Evolutionary conservation across 177 flowering plant genomes (phyloP).

Genomic region (Vitis hybrid): DNA sequence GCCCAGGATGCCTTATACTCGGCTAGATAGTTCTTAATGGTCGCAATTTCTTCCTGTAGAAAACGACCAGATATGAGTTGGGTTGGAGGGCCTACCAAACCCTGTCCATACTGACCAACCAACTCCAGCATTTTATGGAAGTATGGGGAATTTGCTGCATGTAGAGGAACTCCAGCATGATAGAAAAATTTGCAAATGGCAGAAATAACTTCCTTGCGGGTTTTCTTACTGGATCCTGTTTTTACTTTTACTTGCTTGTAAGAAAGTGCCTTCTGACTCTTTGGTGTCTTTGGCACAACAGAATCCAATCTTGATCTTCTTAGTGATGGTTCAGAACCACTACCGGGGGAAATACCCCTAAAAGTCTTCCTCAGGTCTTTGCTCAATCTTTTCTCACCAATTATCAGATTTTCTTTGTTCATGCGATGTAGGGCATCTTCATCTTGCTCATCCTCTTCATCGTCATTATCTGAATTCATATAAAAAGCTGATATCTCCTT

Average conservation of each 20-base stretch:
- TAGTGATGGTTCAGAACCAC: slow-evolving; percentile 35
- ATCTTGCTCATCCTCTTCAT: slow-evolving; percentile 56
- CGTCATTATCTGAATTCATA: slow-evolving; percentile 59
- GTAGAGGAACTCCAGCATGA: slow-evolving; percentile 76
- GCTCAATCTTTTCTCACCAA: slow-evolving; percentile 42
- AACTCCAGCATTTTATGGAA: slow-evolving; percentile 86
- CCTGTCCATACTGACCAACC: slow-evolving; percentile 79
- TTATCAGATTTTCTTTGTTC: slow-evolving; percentile 34
- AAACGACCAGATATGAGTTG: slow-evolving; percentile 61
- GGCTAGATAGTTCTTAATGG: slow-evolving; percentile 46
- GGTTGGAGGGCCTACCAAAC: slow-evolving; percentile 56
- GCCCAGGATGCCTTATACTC: slow-evolving; percentile 79
- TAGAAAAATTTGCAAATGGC: slow-evolving; percentile 86
- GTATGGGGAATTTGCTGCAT: slow-evolving; percentile 71
- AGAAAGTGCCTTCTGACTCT: slow-evolving; percentile 27
- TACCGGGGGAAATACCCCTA: slow-evolving; percentile 41
- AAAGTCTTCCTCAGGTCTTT: slow-evolving; percentile 39
- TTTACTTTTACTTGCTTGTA: slow-evolving; percentile 39
- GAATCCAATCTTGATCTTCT: slow-evolving; percentile 63
- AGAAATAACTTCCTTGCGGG: slow-evolving; percentile 66
- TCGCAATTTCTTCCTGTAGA: slow-evolving; percentile 72
- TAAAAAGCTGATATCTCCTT: slow-evolving; percentile 52
- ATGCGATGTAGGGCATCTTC: slow-evolving; percentile 33
- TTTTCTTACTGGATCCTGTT: slow-evolving; percentile 33
- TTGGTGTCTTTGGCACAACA: slow-evolving; percentile 35